phyloP scores from a whole-genome alignment of 495 filamentous ascomycete species.

The Parathielavia appendiculata region DNA sequence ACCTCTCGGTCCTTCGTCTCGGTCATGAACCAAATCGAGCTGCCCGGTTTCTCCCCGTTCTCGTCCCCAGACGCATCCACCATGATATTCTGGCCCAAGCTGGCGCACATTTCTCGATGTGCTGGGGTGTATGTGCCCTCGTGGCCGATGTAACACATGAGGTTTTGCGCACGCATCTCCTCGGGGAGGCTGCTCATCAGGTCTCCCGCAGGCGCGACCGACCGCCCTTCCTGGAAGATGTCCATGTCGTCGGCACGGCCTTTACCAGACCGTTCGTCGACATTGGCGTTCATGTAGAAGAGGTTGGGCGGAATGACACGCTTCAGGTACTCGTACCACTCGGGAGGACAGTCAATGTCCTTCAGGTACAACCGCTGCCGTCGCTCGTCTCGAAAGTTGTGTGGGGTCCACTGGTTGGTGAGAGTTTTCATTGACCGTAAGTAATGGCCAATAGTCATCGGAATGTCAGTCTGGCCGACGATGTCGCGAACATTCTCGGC shows the following conservation, averaged over 20 bases:
- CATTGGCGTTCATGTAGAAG: constrained; percentile 81
- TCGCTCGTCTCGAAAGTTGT: constrained; percentile 62
- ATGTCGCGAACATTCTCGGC: constrained; percentile 71
- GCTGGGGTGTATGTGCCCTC: constrained; percentile 96
- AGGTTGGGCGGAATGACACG: constrained; percentile 69
- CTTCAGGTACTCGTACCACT: constrained; percentile 75
- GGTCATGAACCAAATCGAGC: constrained; percentile 98
- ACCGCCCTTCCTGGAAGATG: constrained; percentile 43
- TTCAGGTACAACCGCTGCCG: constrained; percentile 89
- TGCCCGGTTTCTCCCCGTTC: constrained; percentile 69
- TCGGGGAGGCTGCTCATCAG: constrained; percentile 88
- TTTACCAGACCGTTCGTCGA: constrained; percentile 43
- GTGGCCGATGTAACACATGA: constrained; percentile 98
- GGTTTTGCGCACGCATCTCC: constrained; percentile 83
- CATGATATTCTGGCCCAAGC: constrained; percentile 95
- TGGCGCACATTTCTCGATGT: constrained; percentile 97
- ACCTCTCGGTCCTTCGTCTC: constrained; percentile 80
- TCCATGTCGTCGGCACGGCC: constrained; percentile 41
- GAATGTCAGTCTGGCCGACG: constrained; percentile 58
- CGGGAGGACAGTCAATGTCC: constrained; percentile 84
- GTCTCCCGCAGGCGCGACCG: constrained; percentile 60
- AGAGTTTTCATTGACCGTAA: constrained; percentile 74
- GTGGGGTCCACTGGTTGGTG: constrained; percentile 63
- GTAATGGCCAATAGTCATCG: constrained; percentile 83
- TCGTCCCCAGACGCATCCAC: constrained; percentile 75